Evolutionary conservation across 805 yeast genomes (phyloP), one percentile per base, ranked within the genome.

Genomic region (Jamesozyma spencerorum): DNA sequence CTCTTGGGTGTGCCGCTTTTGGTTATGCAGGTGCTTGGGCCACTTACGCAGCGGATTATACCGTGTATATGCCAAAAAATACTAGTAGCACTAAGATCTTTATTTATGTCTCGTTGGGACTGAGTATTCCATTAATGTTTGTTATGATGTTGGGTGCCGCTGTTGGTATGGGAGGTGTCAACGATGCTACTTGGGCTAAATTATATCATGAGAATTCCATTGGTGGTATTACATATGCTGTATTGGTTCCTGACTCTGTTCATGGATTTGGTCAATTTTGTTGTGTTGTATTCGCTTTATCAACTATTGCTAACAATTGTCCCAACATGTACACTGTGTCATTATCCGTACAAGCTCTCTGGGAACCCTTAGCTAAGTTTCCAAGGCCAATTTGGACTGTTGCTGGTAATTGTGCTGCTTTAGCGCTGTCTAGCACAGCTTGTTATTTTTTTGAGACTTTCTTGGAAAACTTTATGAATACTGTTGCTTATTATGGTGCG

Each of bases 1-100:
- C 90, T 15, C 86, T 82, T 50, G 95, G 95, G 57, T 80, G 86
- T 60, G 66, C 94, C 34, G 62, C 83, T 47, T 87, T 75, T 56
- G 96, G 96, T 48, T 87, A 81, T 56, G 94, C 95, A 35, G 77
- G 94, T 43, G 95, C 96, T 48, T 87, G 96, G 96, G 77, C 94
- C 42, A 80, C 95, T n/a, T 85, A 80, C 54, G 90, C 95, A 31
- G 77, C 94, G 38, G 97, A 87, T 65, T 88, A 87, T 67, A 85
- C 95, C 37, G 86, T 81, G 34, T 87, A 85, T 68, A 85, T 83
- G 73, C 84, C 82, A 49, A 68, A 72, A 52, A 70, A 73, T 57
- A 76, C 81, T 48, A 73, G 72, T 59, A 66, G 75, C 31, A 48
- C 51, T 56, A 78, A 68, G 55, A 70, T 85, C 41, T 85, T 85